A percentile compares a stretch with the other conserved stretches of the same genome.
Conservation (phyloP, 768 basidiomycete genomes). For the Russula brevipes region DNA sequence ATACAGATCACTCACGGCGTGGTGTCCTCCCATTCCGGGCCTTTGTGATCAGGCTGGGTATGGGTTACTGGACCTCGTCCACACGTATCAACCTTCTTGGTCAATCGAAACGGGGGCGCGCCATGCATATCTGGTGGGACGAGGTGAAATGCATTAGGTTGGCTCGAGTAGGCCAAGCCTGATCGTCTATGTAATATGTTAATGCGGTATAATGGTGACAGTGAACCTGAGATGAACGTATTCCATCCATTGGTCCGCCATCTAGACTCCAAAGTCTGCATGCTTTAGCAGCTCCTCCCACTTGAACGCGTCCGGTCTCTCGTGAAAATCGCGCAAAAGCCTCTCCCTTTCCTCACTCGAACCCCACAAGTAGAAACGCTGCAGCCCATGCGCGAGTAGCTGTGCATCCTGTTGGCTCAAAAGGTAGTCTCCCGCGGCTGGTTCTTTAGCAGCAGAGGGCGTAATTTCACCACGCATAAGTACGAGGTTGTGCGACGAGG, state of each 20-base stretch:
- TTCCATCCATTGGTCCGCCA: background rate
- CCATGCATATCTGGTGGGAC: no score
- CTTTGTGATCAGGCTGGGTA: no score
- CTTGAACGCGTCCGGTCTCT: conserved; percentile 69
- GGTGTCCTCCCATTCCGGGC: no score
- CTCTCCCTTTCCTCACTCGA: conserved; percentile 40
- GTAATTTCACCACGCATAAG: conserved; percentile 91
- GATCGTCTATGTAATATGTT: background rate
- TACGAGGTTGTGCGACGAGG: conserved; percentile 71
- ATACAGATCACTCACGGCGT: no score
- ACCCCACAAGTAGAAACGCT: conserved; percentile 80
- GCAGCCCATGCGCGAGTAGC: conserved; percentile 68
- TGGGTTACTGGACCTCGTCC: no score
- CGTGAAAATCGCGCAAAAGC: conserved; percentile 68
- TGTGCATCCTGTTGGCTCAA: conserved; percentile 82
- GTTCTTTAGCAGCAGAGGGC: conserved; percentile 44
- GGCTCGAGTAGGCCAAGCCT: no score
- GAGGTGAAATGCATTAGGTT: no score
- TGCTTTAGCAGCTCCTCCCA: conserved; percentile 75
- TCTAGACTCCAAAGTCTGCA: conserved; percentile 21
- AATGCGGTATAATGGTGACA: no score
- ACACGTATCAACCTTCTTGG: no score
- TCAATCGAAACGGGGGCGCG: no score
- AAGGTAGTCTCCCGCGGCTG: conserved; percentile 42
- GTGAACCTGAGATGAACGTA: background rate